A percentile compares a stretch with the other conserved stretches of the same genome.
These are phyloP conservation scores for Agroathelia rolfsii DNA, from an alignment of 1,284 basidiomycete genomes.

Conservation along the genomic window DNA sequence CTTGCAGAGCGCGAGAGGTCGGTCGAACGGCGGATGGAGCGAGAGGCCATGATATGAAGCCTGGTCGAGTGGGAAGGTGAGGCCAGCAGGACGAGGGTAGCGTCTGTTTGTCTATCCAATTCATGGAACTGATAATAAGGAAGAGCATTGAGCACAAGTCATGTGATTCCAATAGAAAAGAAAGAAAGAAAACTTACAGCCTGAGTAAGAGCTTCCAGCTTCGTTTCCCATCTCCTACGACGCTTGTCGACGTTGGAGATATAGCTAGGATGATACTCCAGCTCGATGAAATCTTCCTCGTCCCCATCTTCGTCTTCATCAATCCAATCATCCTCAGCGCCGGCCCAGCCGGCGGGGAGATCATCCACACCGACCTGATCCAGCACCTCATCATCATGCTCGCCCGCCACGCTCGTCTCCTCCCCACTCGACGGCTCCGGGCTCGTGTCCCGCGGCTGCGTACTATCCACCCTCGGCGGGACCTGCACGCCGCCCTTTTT, in stretches of 20 bases:
- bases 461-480: slow-evolving; percentile 69
- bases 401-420: slow-evolving; percentile 47
- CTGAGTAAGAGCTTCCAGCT: slow-evolving; percentile 63
- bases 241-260: slow-evolving; percentile 57
- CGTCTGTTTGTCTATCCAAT: slow-evolving; percentile 69
- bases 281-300: slow-evolving; percentile 58
- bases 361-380: slow-evolving; percentile 9
- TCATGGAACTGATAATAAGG: slow-evolving; percentile 50
- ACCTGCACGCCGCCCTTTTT: slow-evolving; percentile 36
- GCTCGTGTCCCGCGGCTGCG: slow-evolving; percentile 69
- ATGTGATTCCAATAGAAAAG: slow-evolving; percentile 1
- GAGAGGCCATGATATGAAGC: slow-evolving; percentile 51
- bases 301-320: slow-evolving; percentile 64
- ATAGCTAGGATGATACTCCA: slow-evolving; percentile 68
- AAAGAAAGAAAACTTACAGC: slow-evolving; percentile 36
- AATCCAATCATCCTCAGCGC: slow-evolving; percentile 55
- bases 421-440: slow-evolving; percentile 53
- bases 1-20: slow-evolving; percentile 34
- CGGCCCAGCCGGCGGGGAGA: slow-evolving; percentile 21
- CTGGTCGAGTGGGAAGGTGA: slow-evolving; percentile 62
- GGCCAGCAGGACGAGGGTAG: slow-evolving; percentile 63
- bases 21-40: slow-evolving; percentile 51
- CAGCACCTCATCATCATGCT: slow-evolving; percentile 27
- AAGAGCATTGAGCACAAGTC: slow-evolving; percentile 11
- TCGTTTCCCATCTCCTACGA: slow-evolving; percentile 57